A percentile compares a stretch with the other conserved stretches of the same genome.
Conservation (phyloP, 1,139 yeast genomes). For the Yamadazyma sp. region DNA sequence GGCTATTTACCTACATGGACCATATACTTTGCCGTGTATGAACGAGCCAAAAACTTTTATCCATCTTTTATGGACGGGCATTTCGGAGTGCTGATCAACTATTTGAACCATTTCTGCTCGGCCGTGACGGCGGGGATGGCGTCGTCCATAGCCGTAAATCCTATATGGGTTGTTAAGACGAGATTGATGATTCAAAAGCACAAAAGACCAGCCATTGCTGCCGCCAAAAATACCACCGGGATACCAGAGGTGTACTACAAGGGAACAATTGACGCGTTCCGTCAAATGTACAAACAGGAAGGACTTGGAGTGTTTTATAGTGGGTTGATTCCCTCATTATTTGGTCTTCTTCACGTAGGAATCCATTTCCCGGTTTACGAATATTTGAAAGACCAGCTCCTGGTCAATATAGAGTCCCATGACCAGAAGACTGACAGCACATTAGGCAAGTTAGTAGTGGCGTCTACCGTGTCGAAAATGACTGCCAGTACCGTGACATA, state of each 20-base stretch:
- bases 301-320: conserved; percentile 85
- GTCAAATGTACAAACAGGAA: conserved; percentile 73
- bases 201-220: conserved; percentile 22
- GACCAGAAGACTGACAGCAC: conserved; percentile 21
- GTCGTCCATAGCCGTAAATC: conserved; percentile 87
- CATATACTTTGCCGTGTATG: conserved; percentile 89
- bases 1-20: conserved; percentile 99
- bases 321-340: conserved; percentile 85
- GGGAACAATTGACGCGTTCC: conserved; percentile 83
- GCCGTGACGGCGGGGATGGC: conserved; percentile 90
- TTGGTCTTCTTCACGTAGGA: conserved; percentile 92
- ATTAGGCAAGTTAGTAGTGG: conserved; percentile 53
- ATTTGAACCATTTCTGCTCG: conserved; percentile 65
- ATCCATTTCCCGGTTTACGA: conserved; percentile 98
- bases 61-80: conserved; percentile 26
- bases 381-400: conserved; percentile 57
- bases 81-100: conserved; percentile 42
- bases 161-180: conserved; percentile 97
- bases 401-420: conserved; percentile 21
- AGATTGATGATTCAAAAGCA: conserved; percentile 86
- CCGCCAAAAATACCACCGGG: conserved; percentile 15
- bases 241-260: conserved; percentile 49
- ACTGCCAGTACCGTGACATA: conserved; percentile 86
- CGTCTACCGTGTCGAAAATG: conserved; percentile 84
- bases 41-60: conserved; percentile 58